Evolutionary conservation across 2,329 filamentous ascomycete genomes (phyloP), one percentile per base, ranked within the genome.

Genomic region (Verticillium zaregamsianum): DNA sequence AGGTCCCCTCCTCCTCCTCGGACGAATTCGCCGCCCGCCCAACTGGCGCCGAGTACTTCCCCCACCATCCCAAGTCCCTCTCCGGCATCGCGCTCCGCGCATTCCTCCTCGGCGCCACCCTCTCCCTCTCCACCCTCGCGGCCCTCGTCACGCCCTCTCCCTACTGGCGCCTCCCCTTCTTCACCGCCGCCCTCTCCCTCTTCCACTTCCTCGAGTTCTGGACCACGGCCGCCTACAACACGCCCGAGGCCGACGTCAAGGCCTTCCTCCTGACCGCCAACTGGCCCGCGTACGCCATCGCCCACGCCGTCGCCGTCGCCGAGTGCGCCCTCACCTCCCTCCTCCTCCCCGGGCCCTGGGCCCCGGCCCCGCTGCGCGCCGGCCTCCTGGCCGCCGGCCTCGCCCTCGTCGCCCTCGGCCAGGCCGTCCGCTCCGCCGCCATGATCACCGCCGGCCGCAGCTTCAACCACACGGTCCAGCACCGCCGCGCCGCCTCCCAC

Each of bases 181-280:
- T 94, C 78, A 70, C 90, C 57, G 78, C 79, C 59, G 80, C 87
- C 15, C 87, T 98, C 57, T 84, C 89, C 31, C 69, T 90, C 33
- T 98, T 98, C 78, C 95, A 99, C 80, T 98, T 97, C 77, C 88
- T 98, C 74, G 95, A 99, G 77, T 99, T 93, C 81, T 96, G 88
- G 82, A 92, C 89, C 35, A 97, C 94, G 0, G 93, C 94, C 9
- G 80, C 83, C 61, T 91, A 90, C 78, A 98, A 98, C 76, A 92
- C 91, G 0, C 82, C 83, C 17, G 82, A 87, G 59, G 92, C 91
- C 23, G 85, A 82, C 28, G 80, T 93, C 23, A 84, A 85, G 59
- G 90, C 91, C 39, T 99, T 96, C 74, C 85, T 99, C 15, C 82
- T 98, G 39, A 89, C 88, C 40, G 87, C 86, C 58, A 99, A 99